phyloP scores from a whole-genome alignment of 1,284 basidiomycete genomes.

The Pseudozyma sp. region DNA sequence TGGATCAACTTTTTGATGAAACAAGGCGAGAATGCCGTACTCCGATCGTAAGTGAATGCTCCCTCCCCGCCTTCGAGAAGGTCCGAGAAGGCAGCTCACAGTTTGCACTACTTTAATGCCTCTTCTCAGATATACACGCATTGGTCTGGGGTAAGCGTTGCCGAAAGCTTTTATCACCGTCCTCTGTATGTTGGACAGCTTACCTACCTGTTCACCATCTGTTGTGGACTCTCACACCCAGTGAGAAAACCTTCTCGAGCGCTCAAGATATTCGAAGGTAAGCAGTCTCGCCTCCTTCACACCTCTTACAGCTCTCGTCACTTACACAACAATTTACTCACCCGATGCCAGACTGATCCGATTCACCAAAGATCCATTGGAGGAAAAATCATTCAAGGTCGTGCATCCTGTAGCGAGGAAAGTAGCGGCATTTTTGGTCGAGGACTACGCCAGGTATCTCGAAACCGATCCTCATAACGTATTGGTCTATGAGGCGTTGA shows the following conservation, averaged over 20 bases:
- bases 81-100: too few species aligned
- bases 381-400: background rate
- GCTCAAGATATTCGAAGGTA: background rate
- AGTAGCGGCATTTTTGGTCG: background rate
- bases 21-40: background rate
- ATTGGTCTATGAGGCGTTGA: background rate
- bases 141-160: too few species aligned
- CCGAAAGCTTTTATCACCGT: too few species aligned
- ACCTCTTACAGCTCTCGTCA: background rate
- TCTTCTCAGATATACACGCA: too few species aligned
- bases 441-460: conserved; percentile 4
- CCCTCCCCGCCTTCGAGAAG: too few species aligned
- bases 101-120: too few species aligned
- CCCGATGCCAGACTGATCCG: background rate
- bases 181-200: too few species aligned
- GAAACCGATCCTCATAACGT: conserved; percentile 3
- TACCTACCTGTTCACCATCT: too few species aligned
- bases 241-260: too few species aligned
- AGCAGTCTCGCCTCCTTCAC: background rate
- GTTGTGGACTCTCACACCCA: too few species aligned
- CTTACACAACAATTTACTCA: background rate
- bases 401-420: background rate
- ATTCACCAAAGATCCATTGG: conserved; percentile 2
- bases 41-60: background rate
- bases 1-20: conserved; percentile 3